Percentiles rank a stretch among this genome's conserved stretches.
Evolutionary conservation across 768 basidiomycete species (phyloP).

Genomic region (Suillus discolor): DNA sequence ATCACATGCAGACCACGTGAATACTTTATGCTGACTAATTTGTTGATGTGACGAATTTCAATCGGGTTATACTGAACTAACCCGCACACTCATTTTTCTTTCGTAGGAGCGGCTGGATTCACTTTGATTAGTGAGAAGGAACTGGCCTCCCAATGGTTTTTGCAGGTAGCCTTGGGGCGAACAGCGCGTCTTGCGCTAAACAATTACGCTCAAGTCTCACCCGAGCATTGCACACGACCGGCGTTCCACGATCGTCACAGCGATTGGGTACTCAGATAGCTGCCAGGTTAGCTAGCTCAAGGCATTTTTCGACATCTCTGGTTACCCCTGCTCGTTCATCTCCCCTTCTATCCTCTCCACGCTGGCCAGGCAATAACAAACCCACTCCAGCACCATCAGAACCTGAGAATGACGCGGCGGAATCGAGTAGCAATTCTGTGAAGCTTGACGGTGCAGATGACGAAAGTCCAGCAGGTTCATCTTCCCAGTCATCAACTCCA

Average conservation of each 20-base stretch:
- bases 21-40: constrained; percentile 2
- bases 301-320: constrained; percentile 30
- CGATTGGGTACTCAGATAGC: constrained; percentile 11
- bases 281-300: constrained; percentile 16
- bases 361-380: constrained; percentile 44
- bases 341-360: constrained; percentile 34
- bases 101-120: constrained; percentile 4
- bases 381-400: constrained; percentile 22
- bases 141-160: constrained; percentile 25
- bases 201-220: constrained; percentile 15
- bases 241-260: constrained; percentile 12
- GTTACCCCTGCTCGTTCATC: constrained; percentile 31
- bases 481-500: constrained; percentile 34
- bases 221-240: constrained; percentile 15
- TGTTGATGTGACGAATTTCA: background rate
- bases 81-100: constrained; percentile 9
- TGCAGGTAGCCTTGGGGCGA: constrained; percentile 21
- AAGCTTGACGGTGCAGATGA: constrained; percentile 31
- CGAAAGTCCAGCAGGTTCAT: constrained; percentile 34
- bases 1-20: background rate
- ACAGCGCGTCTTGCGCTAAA: constrained; percentile 14
- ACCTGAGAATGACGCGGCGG: constrained; percentile 26
- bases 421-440: constrained; percentile 21
- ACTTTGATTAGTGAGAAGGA: constrained; percentile 20
- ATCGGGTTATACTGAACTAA: background rate